Evolutionary conservation across 2,329 filamentous ascomycete species (phyloP).

Genomic region (Fusarium drepaniforme): DNA sequence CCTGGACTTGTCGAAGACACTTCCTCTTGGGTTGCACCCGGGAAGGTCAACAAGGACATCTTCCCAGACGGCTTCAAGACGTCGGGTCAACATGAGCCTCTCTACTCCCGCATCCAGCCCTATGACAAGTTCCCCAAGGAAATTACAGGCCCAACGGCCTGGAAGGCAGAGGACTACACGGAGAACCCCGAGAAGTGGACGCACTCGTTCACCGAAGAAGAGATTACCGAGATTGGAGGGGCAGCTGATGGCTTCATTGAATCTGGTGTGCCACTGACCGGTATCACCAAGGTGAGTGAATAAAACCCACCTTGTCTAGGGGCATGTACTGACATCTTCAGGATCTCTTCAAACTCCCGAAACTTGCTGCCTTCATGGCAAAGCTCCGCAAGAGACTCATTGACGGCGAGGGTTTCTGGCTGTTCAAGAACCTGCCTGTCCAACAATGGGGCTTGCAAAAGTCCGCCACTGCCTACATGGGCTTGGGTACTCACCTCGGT

Average conservation of each 20-base stretch:
- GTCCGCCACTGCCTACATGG: constrained; percentile 87
- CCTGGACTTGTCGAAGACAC: background rate
- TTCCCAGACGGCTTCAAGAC: constrained; percentile 64
- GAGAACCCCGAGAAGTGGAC: constrained; percentile 77
- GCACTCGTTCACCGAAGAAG: constrained; percentile 71
- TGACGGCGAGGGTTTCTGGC: constrained; percentile 87
- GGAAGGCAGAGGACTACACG: constrained; percentile 75
- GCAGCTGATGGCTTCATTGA: constrained; percentile 21
- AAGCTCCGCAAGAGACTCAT: constrained; percentile 59
- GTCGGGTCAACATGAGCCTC: constrained; percentile 78
- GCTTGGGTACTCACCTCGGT: constrained; percentile 83
- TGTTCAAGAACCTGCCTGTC: constrained; percentile 89
- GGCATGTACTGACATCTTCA: constrained; percentile 8
- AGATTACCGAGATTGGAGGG: constrained; percentile 13
- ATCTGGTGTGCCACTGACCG: constrained; percentile 13
- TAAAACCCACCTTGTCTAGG: no score
- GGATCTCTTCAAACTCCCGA: constrained; percentile 54
- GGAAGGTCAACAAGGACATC: constrained; percentile 10
- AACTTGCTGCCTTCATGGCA: constrained; percentile 44
- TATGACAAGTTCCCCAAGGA: constrained; percentile 78
- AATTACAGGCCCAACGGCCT: constrained; percentile 79
- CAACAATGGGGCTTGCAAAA: constrained; percentile 81
- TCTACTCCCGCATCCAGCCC: constrained; percentile 73
- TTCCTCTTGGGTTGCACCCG: background rate
- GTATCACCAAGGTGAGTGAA: constrained; percentile 15